Conservation (phyloP, 352 stramenopile species). For the Pythium sukuiense region DNA sequence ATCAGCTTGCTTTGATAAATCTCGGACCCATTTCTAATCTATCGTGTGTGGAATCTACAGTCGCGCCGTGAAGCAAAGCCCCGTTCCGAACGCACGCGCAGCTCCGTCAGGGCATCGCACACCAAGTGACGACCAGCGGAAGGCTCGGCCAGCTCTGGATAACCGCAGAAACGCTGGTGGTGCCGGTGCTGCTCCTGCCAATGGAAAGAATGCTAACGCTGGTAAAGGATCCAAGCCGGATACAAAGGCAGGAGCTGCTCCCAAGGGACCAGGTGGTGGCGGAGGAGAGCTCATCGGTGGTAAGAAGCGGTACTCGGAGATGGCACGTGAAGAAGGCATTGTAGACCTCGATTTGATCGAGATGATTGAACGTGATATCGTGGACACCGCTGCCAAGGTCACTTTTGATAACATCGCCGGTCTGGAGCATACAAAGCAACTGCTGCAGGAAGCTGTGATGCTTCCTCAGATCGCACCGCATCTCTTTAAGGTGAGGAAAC, state of each 20-base stretch:
- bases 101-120: constrained; percentile 48
- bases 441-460: constrained; percentile 87
- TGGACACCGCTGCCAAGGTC: constrained; percentile 74
- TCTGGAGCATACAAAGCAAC: constrained; percentile 79
- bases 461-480: constrained; percentile 84
- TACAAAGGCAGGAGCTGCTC: constrained; percentile 34
- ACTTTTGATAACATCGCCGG: constrained; percentile 83
- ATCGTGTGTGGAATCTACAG: constrained; percentile 17
- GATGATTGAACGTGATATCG: constrained; percentile 86
- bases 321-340: constrained; percentile 74
- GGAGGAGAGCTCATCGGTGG: constrained; percentile 34
- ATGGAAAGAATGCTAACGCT: constrained; percentile 25
- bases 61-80: constrained; percentile 34
- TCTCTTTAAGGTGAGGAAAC: constrained; percentile 62
- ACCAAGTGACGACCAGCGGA: constrained; percentile 55
- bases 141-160: constrained; percentile 35
- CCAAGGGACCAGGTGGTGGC: constrained; percentile 32
- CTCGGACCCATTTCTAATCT: not conserved
- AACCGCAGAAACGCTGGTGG: constrained; percentile 22
- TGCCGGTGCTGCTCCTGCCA: constrained; percentile 10
- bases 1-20: constrained; percentile 12
- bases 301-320: constrained; percentile 80
- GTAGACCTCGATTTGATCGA: constrained; percentile 84
- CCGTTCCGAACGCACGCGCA: constrained; percentile 22
- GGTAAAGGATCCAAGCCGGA: constrained; percentile 29